Evolutionary conservation across 2,329 filamentous ascomycete species (phyloP).

Genomic region (Dothistroma pini): DNA sequence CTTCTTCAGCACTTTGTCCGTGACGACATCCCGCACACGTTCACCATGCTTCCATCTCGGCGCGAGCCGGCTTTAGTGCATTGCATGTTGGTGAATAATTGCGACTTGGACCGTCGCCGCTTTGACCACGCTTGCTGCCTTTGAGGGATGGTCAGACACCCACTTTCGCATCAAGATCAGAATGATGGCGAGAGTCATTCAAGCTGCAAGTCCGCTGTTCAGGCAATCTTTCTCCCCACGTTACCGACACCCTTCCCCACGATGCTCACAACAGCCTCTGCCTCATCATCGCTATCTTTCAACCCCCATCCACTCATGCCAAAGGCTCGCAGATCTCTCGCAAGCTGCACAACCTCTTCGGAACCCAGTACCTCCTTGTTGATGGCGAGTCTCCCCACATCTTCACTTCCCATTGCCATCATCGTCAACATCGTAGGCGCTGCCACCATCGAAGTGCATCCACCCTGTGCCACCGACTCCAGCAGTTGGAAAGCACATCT

Average conservation of each 20-base stretch:
- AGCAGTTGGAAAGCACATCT: slow-evolving; percentile 85
- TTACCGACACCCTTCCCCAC: slow-evolving; percentile 94
- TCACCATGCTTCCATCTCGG: neutral
- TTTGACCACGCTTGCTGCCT: no score
- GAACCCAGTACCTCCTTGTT: slow-evolving; percentile 77
- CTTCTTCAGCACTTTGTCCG: neutral
- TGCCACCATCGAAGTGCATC: slow-evolving; percentile 71
- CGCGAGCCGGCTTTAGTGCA: neutral
- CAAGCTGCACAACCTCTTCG: slow-evolving; percentile 74
- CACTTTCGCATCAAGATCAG: no score
- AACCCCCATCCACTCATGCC: slow-evolving; percentile 89
- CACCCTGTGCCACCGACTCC: slow-evolving; percentile 75
- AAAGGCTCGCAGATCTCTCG: slow-evolving; percentile 82
- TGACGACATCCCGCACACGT: neutral
- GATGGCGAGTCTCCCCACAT: slow-evolving; percentile 81
- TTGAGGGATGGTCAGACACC: no score
- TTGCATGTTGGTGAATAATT: neutral
- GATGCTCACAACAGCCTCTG: slow-evolving; percentile 79
- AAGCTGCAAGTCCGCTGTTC: slow-evolving; percentile 11
- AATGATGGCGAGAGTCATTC: neutral
- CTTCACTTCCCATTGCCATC: slow-evolving; percentile 98
- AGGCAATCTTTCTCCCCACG: slow-evolving; percentile 81
- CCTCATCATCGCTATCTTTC: slow-evolving; percentile 60
- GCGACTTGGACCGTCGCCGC: no score
- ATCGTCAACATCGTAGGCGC: slow-evolving; percentile 73